phyloP scores from a whole-genome alignment of 176 grass and related monocot genomes.

The Cenchrus purpureus region DNA sequence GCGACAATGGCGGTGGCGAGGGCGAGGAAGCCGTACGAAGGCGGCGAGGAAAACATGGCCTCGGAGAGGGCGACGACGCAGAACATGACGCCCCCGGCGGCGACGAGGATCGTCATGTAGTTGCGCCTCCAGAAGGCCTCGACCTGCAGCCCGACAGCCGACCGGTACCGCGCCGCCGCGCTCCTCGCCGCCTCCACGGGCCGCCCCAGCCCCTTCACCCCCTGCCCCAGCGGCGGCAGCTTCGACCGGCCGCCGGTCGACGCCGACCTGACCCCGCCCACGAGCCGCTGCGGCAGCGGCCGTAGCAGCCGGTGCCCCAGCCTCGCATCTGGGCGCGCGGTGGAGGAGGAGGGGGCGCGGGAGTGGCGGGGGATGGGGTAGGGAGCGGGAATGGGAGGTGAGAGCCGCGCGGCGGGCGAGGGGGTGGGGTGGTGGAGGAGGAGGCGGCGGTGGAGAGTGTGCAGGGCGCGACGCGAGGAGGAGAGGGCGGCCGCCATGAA shows the following conservation, averaged over 20 bases:
- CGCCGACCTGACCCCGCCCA: conserved; percentile 31
- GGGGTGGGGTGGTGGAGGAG: too few species aligned
- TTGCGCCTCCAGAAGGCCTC: conserved; percentile 97
- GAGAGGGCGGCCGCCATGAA: too few species aligned
- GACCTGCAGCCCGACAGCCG: conserved; percentile 68
- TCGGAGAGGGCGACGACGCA: too few species aligned
- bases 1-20: too few species aligned
- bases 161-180: conserved; percentile 60
- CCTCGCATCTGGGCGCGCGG: conserved; percentile 22
- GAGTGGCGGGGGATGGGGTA: background rate
- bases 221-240: conserved; percentile 55
- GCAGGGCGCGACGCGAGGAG: too few species aligned
- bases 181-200: conserved; percentile 53
- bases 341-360: conserved; percentile 31
- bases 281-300: background rate
- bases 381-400: background rate
- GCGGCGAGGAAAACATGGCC: too few species aligned
- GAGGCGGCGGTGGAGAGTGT: too few species aligned
- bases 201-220: conserved; percentile 72
- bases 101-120: conserved; percentile 64
- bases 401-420: too few species aligned
- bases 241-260: conserved; percentile 29
- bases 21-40: too few species aligned
- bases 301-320: conserved; percentile 13
- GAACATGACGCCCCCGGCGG: conserved; percentile 42